phyloP scores from a whole-genome alignment of 2,329 filamentous ascomycete species.

The Sarocladium strictum region DNA sequence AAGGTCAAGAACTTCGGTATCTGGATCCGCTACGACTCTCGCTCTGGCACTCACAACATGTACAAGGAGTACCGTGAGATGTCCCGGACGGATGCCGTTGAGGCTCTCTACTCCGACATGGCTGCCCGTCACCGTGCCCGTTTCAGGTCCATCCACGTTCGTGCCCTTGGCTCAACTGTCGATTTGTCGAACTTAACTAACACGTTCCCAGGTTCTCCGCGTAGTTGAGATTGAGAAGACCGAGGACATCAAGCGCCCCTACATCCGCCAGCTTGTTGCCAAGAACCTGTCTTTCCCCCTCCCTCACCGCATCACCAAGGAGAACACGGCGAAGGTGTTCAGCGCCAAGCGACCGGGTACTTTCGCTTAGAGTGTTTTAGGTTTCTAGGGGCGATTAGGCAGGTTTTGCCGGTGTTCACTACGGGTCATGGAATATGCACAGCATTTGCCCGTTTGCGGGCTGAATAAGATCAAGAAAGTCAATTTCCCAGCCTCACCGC shows the following conservation, averaged over 20 bases:
- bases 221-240: conserved; percentile 95
- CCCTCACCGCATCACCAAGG: conserved; percentile 88
- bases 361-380: conserved; percentile 78
- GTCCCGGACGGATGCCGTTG: conserved; percentile 89
- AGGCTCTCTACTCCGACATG: conserved; percentile 99
- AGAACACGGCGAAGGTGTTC: conserved; percentile 84
- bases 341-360: conserved; percentile 88
- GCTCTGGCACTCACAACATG: conserved; percentile 99
- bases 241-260: conserved; percentile 93
- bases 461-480: conserved; percentile 6
- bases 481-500: too few species aligned
- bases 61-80: conserved; percentile 99
- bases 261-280: conserved; percentile 96
- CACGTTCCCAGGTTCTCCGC: conserved; percentile 73
- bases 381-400: conserved; percentile 40
- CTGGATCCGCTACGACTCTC: conserved; percentile 99
- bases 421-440: conserved; percentile 54
- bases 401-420: conserved; percentile 56
- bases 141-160: conserved; percentile 97
- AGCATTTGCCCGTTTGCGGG: conserved; percentile 45
- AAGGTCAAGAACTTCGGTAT: conserved; percentile 99
- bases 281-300: conserved; percentile 98
- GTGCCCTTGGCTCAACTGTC: conserved; percentile 31
- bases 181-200: conserved; percentile 7
- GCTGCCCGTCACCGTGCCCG: conserved; percentile 93